Base-by-base conservation (phyloP, 805 yeast species). In the Zygotorulaspora florentina region DNA sequence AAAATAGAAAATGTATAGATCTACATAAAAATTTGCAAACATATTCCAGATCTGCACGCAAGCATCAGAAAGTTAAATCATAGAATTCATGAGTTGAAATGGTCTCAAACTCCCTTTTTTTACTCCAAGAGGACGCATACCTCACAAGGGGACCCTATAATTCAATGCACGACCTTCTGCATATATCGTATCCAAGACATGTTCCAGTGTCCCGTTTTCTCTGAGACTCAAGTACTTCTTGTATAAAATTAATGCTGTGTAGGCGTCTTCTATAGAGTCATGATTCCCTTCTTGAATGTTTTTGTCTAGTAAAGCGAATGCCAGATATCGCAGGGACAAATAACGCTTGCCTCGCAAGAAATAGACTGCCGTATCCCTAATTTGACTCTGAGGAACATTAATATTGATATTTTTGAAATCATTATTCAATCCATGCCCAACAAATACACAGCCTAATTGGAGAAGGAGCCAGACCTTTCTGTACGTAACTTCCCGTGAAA, bases 181-280 rank as follows among this genome's bases (percentile, higher is more conserved):
- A 57, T 90, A 90, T 12, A 95, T 76, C 34, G 76, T 74, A 26
- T 81, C 76, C 57, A 93, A 71, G 1, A 79, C 74, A 3, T 64
- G 66, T 35, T 85, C 87, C 47, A 91, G 76, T 25, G 70, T 72
- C 0, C 86, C 91, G 0, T 66, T 63, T 2, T 70, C 73, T 42
- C 71, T 69, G 52, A 91, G 71, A 52, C 83, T 82, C 57, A 77
- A 65, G 59, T 87, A 91, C 57, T 79, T 81, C 50, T 79, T 77
- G 68, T 87, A 95, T 29, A 93, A 68, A 37, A 77, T 65, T 55
- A 93, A 72, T 0, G 99, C 98, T 9, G 95, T 84, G 46, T 74
- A 70, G 0, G 99, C 97, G 69, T 93, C 99, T 60, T 93, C 99
- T 37, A 93, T 89, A 0, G 98, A 91, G 62, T 95, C 98, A 66